Evolutionary conservation across 2,329 filamentous ascomycete species (phyloP), one percentile per base, ranked within the genome.

Genomic region (Fulvia fulva): DNA sequence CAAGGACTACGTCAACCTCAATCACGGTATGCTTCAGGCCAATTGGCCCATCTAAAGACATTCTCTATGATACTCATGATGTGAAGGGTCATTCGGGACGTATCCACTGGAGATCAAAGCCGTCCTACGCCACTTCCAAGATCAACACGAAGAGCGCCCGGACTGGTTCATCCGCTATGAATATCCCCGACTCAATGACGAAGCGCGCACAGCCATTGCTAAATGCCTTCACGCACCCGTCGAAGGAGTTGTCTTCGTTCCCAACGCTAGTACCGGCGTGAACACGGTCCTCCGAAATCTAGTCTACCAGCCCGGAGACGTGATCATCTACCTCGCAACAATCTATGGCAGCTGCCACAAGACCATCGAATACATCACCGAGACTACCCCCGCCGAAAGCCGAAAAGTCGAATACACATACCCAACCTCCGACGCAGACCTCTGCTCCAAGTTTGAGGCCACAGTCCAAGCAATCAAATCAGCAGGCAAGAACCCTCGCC

Each of bases 271-370:
- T 0, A 87, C 83, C 0, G 90, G 84, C 23, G 75, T 91, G 49
- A 93, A 94, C 75, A 89, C 86, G 0, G 83, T 96, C 5, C 81
- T 96, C n/a, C 84, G 87, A 44, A 92, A 88, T 70, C 73, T 97
- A 1, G 69, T 71, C 1, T 96, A 87, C 80, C 72, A 83, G 37
- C 71, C 78, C 0, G 87, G 87, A 60, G 92, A 97, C 70, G 85
- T 88, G 61, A 88, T 95, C 62, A 67, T 96, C 46, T 87, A 86
- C 73, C 95, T 96, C 70, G 82, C 81, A 37, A 91, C 89, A 43
- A 82, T 91, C 53, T 96, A 96, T 71, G 86, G 86, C 56, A 86
- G 85, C 0, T 91, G 90, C 70, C 87, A 86, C 56, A 91, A 90
- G 69, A 86, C 86, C 0, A 78, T 94, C 19, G 79, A 86, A 44